A percentile compares a stretch with the other conserved stretches of the same genome.
Evolutionary conservation across 768 basidiomycete species (phyloP).

Genomic region (Lentinula aciculospora): DNA sequence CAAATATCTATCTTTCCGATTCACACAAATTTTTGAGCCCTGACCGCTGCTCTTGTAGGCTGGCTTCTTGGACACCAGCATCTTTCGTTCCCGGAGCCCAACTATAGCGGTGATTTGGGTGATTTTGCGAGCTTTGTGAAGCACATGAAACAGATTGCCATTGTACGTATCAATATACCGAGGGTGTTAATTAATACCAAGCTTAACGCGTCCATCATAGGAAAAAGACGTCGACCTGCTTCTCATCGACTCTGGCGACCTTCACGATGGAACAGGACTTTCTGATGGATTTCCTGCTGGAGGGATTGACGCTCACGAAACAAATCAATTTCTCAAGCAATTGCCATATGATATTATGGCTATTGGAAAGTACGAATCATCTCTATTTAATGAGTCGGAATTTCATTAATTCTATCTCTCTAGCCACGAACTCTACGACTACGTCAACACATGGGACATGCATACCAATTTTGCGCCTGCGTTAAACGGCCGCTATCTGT

Average conservation of each 20-base stretch:
- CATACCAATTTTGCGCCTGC: slow-evolving; percentile 63
- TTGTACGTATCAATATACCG: slow-evolving; percentile 11
- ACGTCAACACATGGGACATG: slow-evolving; percentile 65
- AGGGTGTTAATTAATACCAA: no score
- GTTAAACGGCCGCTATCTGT: slow-evolving; percentile 69
- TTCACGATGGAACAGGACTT: slow-evolving; percentile 79
- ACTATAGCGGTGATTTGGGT: slow-evolving; percentile 70
- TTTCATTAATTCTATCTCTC: background rate
- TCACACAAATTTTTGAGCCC: background rate
- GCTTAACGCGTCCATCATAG: slow-evolving; percentile 18
- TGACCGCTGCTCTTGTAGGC: slow-evolving; percentile 16
- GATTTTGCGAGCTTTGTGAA: slow-evolving; percentile 80
- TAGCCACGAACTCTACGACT: slow-evolving; percentile 79
- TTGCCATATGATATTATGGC: slow-evolving; percentile 80
- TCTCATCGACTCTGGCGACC: slow-evolving; percentile 73
- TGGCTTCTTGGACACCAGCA: slow-evolving; percentile 87
- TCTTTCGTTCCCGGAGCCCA: slow-evolving; percentile 63
- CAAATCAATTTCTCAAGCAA: slow-evolving; percentile 66
- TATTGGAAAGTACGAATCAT: slow-evolving; percentile 68
- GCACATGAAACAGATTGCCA: slow-evolving; percentile 74
- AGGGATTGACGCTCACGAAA: slow-evolving; percentile 69
- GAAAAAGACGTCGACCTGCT: slow-evolving; percentile 77
- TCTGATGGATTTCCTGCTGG: slow-evolving; percentile 71
- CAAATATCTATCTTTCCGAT: background rate
- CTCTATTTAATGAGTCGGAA: background rate